phyloP scores from a whole-genome alignment of 306 rosid species.

The Vigna angularis region DNA sequence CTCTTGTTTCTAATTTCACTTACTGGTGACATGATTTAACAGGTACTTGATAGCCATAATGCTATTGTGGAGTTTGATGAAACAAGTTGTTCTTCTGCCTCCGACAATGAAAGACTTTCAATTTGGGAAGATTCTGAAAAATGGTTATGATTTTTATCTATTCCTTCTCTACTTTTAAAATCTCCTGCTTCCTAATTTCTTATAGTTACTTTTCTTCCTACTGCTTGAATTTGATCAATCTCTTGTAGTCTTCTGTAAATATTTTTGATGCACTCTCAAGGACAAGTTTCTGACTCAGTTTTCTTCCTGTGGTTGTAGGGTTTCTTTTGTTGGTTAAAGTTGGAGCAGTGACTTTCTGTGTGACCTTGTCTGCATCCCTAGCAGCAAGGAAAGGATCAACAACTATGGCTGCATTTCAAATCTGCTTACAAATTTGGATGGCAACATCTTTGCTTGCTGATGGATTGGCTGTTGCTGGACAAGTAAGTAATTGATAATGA shows the following conservation, averaged over 20 bases:
- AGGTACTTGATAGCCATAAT: slow-evolving; percentile 73
- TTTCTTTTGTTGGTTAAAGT: slow-evolving; percentile 77
- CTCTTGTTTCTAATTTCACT: slow-evolving; percentile 31
- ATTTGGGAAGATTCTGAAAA: slow-evolving; percentile 68
- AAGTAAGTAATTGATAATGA: slow-evolving; percentile 52
- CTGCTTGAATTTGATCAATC: neutral
- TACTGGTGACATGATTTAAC: slow-evolving; percentile 17
- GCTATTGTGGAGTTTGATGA: slow-evolving; percentile 71
- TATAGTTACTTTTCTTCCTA: neutral
- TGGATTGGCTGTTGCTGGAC: slow-evolving; percentile 94
- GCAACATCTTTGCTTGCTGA: slow-evolving; percentile 86
- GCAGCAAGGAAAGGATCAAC: slow-evolving; percentile 86
- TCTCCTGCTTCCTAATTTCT: slow-evolving; percentile 13
- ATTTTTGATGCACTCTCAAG: slow-evolving; percentile 4
- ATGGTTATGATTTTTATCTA: slow-evolving; percentile 55
- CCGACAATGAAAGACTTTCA: slow-evolving; percentile 67
- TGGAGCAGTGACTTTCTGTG: slow-evolving; percentile 83
- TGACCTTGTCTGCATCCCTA: slow-evolving; percentile 81
- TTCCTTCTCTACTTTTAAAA: slow-evolving; percentile 10
- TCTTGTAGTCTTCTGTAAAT: slow-evolving; percentile 10
- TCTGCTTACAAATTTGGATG: slow-evolving; percentile 94
- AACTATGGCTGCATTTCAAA: slow-evolving; percentile 89
- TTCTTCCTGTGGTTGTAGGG: slow-evolving; percentile 50
- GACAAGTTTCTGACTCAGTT: slow-evolving; percentile 3
- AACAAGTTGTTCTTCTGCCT: slow-evolving; percentile 71